These are phyloP conservation scores for Magnusiomyces suaveolens DNA, from an alignment of 1,139 yeast genomes.

Conservation along the genomic window DNA sequence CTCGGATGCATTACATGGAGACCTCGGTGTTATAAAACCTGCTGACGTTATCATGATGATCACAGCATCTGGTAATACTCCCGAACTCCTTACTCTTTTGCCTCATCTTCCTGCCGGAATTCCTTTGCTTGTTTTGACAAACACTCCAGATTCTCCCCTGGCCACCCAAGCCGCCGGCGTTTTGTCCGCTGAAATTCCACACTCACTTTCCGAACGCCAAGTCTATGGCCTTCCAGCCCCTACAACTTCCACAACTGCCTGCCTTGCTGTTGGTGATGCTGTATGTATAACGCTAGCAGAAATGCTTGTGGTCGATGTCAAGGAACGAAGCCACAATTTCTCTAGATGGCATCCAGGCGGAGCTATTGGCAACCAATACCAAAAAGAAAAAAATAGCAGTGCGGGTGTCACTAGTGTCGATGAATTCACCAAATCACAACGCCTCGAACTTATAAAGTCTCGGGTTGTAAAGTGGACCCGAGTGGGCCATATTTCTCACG, in stretches of 20 bases:
- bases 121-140: conserved; percentile 56
- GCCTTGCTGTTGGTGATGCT: conserved; percentile 71
- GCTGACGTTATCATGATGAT: conserved; percentile 58
- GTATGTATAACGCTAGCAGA: conserved; percentile 65
- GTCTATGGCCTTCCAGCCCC: conserved; percentile 87
- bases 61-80: conserved; percentile 77
- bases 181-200: conserved; percentile 55
- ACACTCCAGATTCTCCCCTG: conserved; percentile 41
- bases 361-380: conserved; percentile 57
- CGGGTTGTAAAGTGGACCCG: conserved; percentile 7
- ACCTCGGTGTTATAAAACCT: conserved; percentile 59
- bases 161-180: conserved; percentile 42
- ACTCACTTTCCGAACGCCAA: conserved; percentile 46
- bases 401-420: conserved; percentile 5
- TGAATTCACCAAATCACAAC: background rate
- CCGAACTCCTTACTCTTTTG: conserved; percentile 54
- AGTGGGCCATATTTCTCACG: background rate
- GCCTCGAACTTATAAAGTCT: background rate
- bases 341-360: conserved; percentile 84
- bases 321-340: conserved; percentile 47
- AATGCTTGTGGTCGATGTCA: conserved; percentile 48
- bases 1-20: conserved; percentile 85
- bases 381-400: conserved; percentile 10
- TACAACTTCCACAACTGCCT: conserved; percentile 70
- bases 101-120: conserved; percentile 48